phyloP scores from a whole-genome alignment of 139 green algal species.

The Chlorella vulgaris region DNA sequence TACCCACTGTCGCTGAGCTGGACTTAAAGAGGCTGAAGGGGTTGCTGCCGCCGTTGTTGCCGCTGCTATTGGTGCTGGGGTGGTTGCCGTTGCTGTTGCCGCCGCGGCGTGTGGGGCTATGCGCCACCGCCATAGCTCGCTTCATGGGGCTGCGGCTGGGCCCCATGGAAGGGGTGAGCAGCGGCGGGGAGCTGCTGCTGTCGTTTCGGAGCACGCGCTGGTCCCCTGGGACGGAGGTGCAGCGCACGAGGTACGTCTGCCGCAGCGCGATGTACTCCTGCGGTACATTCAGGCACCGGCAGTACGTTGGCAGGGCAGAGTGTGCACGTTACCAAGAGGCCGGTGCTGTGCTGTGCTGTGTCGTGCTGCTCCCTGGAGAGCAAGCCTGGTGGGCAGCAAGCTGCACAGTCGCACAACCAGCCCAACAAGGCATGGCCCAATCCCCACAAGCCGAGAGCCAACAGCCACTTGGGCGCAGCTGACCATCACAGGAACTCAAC shows the following conservation, averaged over 20 bases:
- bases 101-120: constrained; percentile 4
- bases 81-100: not conserved
- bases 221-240: constrained; percentile 8
- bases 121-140: constrained; percentile 14
- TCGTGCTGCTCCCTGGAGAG: too few species aligned
- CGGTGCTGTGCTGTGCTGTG: too few species aligned
- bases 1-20: not conserved
- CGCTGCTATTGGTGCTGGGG: not conserved
- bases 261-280: constrained; percentile 49
- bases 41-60: not conserved
- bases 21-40: too few species aligned
- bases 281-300: not conserved
- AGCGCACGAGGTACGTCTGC: constrained; percentile 43
- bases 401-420: too few species aligned
- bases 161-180: constrained; percentile 17
- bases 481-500: not conserved
- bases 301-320: not conserved
- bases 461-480: too few species aligned
- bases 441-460: too few species aligned
- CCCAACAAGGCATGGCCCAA: too few species aligned
- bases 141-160: constrained; percentile 27
- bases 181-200: constrained; percentile 4
- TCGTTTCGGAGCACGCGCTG: not conserved
- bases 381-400: too few species aligned
- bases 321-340: not conserved